A percentile compares a stretch with the other conserved stretches of the same genome.
These are phyloP conservation scores for Neoboletus magnificus DNA, from an alignment of 768 basidiomycete genomes.

Conservation along the genomic window DNA sequence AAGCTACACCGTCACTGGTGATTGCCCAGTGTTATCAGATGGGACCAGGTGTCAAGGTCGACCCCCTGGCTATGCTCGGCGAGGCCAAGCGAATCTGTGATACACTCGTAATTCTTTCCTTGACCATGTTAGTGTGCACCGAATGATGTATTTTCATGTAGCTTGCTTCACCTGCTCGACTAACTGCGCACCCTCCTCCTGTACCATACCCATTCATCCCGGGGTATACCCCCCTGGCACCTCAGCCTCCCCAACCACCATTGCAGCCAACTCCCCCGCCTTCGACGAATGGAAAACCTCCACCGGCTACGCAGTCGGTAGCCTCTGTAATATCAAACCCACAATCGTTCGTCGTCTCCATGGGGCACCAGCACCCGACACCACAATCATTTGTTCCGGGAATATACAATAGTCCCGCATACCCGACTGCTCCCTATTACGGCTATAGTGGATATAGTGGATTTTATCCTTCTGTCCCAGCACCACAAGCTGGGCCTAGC, in stretches of 20 bases:
- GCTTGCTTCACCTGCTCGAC: constrained; percentile 72
- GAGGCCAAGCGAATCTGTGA: constrained; percentile 81
- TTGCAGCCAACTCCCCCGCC: constrained; percentile 37
- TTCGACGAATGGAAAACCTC: constrained; percentile 32
- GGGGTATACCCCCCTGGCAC: constrained; percentile 29
- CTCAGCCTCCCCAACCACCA: constrained; percentile 31
- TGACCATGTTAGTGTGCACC: neutral
- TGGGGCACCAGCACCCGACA: constrained; percentile 52
- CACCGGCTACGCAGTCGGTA: constrained; percentile 32
- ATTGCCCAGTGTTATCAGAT: constrained; percentile 79
- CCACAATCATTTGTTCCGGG: constrained; percentile 42
- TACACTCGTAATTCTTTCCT: constrained; percentile 50
- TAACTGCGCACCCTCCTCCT: constrained; percentile 65
- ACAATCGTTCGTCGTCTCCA: constrained; percentile 67
- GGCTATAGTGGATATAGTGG: constrained; percentile 42
- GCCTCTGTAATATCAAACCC: constrained; percentile 64
- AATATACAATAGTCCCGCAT: constrained; percentile 37
- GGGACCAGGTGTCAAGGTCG: constrained; percentile 65
- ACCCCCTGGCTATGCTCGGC: constrained; percentile 67
- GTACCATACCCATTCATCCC: constrained; percentile 50
- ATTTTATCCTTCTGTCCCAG: constrained; percentile 30
- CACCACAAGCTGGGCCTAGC: constrained; percentile 24
- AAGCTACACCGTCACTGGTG: constrained; percentile 62
- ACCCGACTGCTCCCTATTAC: constrained; percentile 65
- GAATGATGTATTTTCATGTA: constrained; percentile 28